Conservation (phyloP, 2,329 filamentous ascomycete genomes). For the Herpotrichia juniperi region DNA sequence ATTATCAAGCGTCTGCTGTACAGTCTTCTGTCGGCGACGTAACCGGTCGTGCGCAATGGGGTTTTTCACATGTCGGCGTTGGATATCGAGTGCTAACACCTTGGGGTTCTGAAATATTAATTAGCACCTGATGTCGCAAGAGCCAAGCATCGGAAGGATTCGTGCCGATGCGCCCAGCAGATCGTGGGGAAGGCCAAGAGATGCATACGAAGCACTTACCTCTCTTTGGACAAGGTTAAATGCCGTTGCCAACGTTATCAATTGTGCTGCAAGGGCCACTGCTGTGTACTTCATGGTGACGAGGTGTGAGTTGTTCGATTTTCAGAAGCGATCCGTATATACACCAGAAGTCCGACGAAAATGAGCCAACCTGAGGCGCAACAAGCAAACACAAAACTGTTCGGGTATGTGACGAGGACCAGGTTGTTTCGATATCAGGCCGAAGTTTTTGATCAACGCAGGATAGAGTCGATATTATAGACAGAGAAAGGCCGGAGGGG, state of each 20-base stretch:
- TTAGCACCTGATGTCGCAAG: conserved; percentile 5
- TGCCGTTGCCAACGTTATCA: conserved; percentile 36
- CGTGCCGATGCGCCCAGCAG: not conserved
- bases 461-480: not conserved
- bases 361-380: conserved; percentile 14
- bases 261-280: conserved; percentile 30
- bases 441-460: not conserved
- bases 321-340: conserved; percentile 5
- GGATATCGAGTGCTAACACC: conserved; percentile 58
- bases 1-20: conserved; percentile 60
- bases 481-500: not conserved
- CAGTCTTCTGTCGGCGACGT: conserved; percentile 49
- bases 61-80: conserved; percentile 54
- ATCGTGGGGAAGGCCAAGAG: conserved; percentile 23
- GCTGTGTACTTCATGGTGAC: conserved; percentile 38
- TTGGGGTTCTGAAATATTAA: conserved; percentile 41
- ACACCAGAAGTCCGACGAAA: conserved; percentile 12
- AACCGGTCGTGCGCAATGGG: conserved; percentile 54
- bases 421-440: not conserved
- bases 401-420: not conserved
- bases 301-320: not conserved
- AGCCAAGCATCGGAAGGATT: conserved; percentile 1
- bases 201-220: conserved; percentile 40
- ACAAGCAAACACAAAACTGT: not conserved
- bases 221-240: conserved; percentile 38